Evolutionary conservation across 2,329 filamentous ascomycete species (phyloP).

Genomic region (Leptographium procerum): DNA sequence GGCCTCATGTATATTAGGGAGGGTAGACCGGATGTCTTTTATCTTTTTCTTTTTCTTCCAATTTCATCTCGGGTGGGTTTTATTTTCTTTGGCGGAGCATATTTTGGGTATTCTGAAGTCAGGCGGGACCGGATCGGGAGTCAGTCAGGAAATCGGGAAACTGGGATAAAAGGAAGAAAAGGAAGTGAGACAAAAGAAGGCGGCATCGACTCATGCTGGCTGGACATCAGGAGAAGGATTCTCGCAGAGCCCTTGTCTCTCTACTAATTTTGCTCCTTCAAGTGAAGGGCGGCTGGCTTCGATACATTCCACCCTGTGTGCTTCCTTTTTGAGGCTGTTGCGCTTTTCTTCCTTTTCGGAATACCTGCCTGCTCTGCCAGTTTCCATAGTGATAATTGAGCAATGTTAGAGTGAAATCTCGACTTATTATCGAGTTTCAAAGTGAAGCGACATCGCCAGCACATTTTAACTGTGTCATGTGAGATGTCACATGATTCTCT

Average conservation of each 20-base stretch:
- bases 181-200: background rate
- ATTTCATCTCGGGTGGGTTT: background rate
- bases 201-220: background rate
- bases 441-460: too few species aligned
- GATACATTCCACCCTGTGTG: background rate
- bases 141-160: slow-evolving; percentile 3
- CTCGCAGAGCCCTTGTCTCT: background rate
- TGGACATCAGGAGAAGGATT: background rate
- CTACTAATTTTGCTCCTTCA: background rate
- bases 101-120: slow-evolving; percentile 7
- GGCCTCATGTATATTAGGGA: background rate
- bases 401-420: background rate
- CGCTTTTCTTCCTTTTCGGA: background rate
- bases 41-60: background rate
- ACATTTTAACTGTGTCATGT: too few species aligned
- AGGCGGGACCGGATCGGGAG: slow-evolving; percentile 5
- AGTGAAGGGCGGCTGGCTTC: background rate
- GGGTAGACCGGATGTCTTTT: background rate
- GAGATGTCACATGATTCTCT: background rate
- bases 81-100: slow-evolving; percentile 2
- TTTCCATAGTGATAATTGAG: slow-evolving; percentile 15
- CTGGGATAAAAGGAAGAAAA: background rate
- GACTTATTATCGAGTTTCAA: too few species aligned
- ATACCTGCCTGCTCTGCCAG: slow-evolving; percentile 9
- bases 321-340: background rate